Percentiles rank a stretch among this genome's conserved stretches.
Evolutionary conservation across 257 asterid genomes (phyloP).

Genomic region (Echites panduratus): DNA sequence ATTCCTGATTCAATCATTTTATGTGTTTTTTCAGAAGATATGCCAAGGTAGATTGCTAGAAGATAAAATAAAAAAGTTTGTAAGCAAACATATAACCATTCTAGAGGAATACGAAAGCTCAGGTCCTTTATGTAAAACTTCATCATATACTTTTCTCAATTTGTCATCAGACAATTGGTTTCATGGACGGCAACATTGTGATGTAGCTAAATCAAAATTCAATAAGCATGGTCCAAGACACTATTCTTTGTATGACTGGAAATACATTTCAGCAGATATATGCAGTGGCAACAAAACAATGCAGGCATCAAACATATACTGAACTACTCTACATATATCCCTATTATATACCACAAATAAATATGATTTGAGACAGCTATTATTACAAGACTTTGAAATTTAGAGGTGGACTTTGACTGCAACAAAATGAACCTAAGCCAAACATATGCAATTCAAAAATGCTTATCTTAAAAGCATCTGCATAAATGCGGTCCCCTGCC

Average conservation of each 20-base stretch:
- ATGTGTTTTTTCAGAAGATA: neutral
- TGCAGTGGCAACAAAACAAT: neutral
- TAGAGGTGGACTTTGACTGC: neutral
- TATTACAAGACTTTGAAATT: neutral
- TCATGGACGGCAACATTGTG: neutral
- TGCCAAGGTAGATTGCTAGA: neutral
- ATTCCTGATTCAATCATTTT: conserved; percentile 60
- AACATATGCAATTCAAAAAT: neutral
- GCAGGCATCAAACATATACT: neutral
- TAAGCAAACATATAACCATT: neutral
- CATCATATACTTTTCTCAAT: neutral
- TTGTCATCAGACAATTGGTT: neutral
- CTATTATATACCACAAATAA: neutral
- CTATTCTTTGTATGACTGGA: neutral
- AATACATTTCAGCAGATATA: neutral
- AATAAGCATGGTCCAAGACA: neutral
- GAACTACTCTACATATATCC: neutral
- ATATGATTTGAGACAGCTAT: neutral
- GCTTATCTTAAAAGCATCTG: neutral
- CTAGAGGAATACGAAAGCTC: neutral
- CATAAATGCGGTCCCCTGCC: conserved; percentile 15
- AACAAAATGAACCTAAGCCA: neutral
- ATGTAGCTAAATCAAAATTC: neutral
- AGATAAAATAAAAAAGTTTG: neutral
- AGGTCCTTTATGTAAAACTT: neutral